Percentiles rank a stretch among this genome's conserved stretches.
Evolutionary conservation across 2,329 filamentous ascomycete genomes (phyloP).

Genomic region (Purpureocillium lavendulum): DNA sequence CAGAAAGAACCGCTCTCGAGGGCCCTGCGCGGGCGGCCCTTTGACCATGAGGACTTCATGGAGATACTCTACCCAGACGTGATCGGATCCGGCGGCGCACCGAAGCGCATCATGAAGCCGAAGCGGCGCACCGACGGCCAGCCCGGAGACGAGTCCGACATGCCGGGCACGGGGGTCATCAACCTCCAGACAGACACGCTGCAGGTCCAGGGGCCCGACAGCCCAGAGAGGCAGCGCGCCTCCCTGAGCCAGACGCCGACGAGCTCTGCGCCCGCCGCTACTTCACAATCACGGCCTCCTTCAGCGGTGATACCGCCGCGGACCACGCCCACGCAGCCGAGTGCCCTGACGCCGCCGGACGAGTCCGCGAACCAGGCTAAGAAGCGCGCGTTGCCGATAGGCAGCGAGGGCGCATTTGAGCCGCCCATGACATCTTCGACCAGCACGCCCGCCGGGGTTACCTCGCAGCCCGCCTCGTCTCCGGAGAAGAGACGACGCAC

Average conservation of each 20-base stretch:
- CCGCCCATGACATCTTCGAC: constrained; percentile 12
- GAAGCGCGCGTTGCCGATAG: constrained; percentile 29
- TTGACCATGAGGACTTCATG: constrained; percentile 54
- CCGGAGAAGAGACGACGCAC: constrained; percentile 25
- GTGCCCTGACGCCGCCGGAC: constrained; percentile 47
- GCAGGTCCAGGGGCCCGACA: constrained; percentile 14
- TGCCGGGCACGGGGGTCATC: constrained; percentile 38
- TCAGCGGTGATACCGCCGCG: constrained; percentile 29
- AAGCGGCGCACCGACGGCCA: constrained; percentile 39
- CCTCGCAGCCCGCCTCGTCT: constrained; percentile 18
- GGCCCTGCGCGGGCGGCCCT: constrained; percentile 46
- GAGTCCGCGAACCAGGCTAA: constrained; percentile 35
- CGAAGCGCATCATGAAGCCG: constrained; percentile 50
- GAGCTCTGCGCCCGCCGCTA: constrained; percentile 13
- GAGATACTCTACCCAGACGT: constrained; percentile 53
- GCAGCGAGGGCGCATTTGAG: constrained; percentile 10
- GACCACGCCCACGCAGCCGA: constrained; percentile 26
- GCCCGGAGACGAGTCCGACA: constrained; percentile 36
- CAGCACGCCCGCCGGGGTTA: constrained; percentile 24
- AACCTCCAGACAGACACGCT: constrained; percentile 30
- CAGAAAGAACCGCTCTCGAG: constrained; percentile 51
- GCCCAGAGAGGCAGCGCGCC: constrained; percentile 16
- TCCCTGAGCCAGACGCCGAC: constrained; percentile 20
- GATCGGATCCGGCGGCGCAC: constrained; percentile 49
- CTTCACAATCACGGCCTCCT: constrained; percentile 15